Percentiles rank a stretch among this genome's conserved stretches.
Conservation (phyloP, 108 stramenopile species). For the Bacterosira constricta region DNA sequence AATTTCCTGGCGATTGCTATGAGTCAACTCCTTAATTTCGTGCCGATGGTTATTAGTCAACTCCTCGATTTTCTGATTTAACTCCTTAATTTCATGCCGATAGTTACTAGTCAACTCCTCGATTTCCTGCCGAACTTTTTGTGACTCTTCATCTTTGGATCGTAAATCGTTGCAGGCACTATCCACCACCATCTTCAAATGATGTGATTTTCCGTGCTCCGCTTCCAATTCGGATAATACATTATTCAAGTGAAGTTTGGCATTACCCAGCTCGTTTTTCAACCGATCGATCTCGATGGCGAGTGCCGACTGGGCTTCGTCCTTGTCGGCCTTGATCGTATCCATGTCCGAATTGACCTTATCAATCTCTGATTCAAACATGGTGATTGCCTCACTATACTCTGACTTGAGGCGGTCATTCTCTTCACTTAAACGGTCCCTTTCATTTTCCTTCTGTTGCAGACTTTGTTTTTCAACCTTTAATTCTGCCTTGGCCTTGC, state of each 20-base stretch:
- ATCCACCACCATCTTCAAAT: slow-evolving; percentile 18
- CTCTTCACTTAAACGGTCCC: slow-evolving; percentile 11
- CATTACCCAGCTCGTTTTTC: slow-evolving; percentile 13
- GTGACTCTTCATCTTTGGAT: slow-evolving; percentile 11
- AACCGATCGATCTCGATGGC: neutral
- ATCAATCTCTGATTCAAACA: slow-evolving; percentile 34
- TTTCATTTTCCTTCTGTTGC: neutral
- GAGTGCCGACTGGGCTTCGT: neutral
- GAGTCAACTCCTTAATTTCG: too few species aligned
- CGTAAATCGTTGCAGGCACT: neutral
- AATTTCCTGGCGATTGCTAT: too few species aligned
- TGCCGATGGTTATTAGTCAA: too few species aligned
- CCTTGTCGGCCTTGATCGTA: slow-evolving; percentile 4
- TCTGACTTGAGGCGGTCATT: slow-evolving; percentile 32
- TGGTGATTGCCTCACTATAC: slow-evolving; percentile 17
- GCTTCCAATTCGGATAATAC: slow-evolving; percentile 28
- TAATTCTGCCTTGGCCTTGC: slow-evolving; percentile 15
- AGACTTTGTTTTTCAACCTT: neutral
- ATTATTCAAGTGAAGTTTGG: slow-evolving; percentile 32
- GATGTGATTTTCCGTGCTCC: neutral
- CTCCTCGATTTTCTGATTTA: too few species aligned
- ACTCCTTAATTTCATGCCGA: neutral
- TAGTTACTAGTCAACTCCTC: neutral
- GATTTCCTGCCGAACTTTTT: slow-evolving; percentile 2
- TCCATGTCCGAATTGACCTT: neutral